Percentiles rank a stretch among this genome's conserved stretches.
Conservation (phyloP, 805 yeast genomes). For the Myxozyma neglecta region DNA sequence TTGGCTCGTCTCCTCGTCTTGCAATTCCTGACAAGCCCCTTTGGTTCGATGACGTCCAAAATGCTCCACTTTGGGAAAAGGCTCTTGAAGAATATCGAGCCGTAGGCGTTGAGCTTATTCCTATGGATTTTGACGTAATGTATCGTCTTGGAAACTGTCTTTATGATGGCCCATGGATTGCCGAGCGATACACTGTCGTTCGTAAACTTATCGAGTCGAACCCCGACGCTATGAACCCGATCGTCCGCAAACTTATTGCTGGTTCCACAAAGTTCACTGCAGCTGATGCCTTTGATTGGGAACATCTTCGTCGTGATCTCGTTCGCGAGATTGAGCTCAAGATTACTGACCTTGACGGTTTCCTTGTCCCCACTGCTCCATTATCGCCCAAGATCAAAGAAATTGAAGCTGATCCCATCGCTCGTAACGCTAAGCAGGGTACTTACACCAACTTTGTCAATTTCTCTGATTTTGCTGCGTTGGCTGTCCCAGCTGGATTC, state of each 20-base stretch:
- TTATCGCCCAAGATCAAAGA: conserved; percentile 79
- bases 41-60: conserved; percentile 84
- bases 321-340: conserved; percentile 60
- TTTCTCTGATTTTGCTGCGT: conserved; percentile 86
- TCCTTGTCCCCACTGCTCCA: conserved; percentile 93
- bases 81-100: conserved; percentile 57
- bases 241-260: conserved; percentile 70
- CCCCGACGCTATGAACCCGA: conserved; percentile 70
- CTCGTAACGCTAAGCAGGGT: conserved; percentile 86
- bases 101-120: conserved; percentile 59
- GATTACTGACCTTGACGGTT: conserved; percentile 64
- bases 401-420: conserved; percentile 72
- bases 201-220: conserved; percentile 61
- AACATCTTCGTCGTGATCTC: conserved; percentile 81
- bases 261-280: conserved; percentile 79
- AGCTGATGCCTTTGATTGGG: conserved; percentile 79
- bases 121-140: conserved; percentile 71
- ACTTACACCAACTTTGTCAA: conserved; percentile 97
- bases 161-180: conserved; percentile 98
- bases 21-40: conserved; percentile 73
- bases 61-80: conserved; percentile 62
- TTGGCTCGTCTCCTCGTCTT: conserved; percentile 59
- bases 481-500: conserved; percentile 90
- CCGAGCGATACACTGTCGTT: conserved; percentile 87
- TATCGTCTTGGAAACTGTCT: conserved; percentile 79